phyloP scores from a whole-genome alignment of 176 grass and related monocot genomes.

The Oryza officinalis region DNA sequence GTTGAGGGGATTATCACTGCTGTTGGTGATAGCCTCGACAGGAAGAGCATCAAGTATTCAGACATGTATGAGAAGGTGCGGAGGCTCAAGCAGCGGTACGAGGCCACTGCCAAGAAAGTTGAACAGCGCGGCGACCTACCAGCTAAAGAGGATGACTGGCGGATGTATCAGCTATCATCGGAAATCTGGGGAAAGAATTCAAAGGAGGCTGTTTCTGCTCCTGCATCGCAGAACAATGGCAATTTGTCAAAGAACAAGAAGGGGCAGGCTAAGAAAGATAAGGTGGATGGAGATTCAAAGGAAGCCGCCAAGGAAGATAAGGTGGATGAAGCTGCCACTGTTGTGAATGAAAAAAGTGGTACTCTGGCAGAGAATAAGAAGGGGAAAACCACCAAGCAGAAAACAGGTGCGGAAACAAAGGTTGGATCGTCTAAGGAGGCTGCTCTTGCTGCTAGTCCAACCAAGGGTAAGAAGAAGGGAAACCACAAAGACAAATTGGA shows the following conservation, averaged over 20 bases:
- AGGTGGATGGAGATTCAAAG: slow-evolving; percentile 14
- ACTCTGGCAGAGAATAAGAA: slow-evolving; percentile 1
- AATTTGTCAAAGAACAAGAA: slow-evolving; percentile 38
- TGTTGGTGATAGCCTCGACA: slow-evolving; percentile 17
- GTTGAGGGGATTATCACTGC: neutral
- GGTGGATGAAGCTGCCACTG: neutral
- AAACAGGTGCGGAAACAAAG: neutral
- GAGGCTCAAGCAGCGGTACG: neutral
- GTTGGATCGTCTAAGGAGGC: neutral
- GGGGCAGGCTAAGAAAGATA: slow-evolving; percentile 26
- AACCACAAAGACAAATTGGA: slow-evolving; percentile 20
- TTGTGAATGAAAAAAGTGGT: neutral
- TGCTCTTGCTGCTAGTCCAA: neutral
- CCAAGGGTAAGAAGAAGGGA: slow-evolving; percentile 14
- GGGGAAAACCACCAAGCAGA: slow-evolving; percentile 1
- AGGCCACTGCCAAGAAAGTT: slow-evolving; percentile 10
- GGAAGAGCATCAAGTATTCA: neutral
- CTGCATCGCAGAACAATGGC: slow-evolving; percentile 4
- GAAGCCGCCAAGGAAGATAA: slow-evolving; percentile 12
- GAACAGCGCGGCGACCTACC: neutral
- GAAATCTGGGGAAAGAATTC: slow-evolving; percentile 39
- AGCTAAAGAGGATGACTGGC: slow-evolving; percentile 16
- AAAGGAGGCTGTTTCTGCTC: neutral
- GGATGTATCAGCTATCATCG: slow-evolving; percentile 31
- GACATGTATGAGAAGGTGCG: slow-evolving; percentile 42